Evolutionary conservation across 768 basidiomycete species (phyloP), one percentile per base, ranked within the genome.

Genomic region (Lactifluus piperatus): DNA sequence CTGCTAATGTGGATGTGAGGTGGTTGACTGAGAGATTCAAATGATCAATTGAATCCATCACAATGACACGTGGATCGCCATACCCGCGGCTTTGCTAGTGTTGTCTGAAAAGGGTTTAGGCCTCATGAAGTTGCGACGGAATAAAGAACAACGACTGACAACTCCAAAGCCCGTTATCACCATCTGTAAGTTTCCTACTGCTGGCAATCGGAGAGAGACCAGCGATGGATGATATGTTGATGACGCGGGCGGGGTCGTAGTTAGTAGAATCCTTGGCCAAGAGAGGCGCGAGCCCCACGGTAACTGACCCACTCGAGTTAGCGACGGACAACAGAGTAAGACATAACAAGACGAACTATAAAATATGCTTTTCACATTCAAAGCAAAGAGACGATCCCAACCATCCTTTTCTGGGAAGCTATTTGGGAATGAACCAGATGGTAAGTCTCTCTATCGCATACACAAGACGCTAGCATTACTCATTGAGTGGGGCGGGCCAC

Each of bases 291-390:
- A 91, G 64, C 78, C 79, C 79, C 52, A 75, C 72, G 22, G 82
- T 84, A 74, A 82, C 82, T 84, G 62, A 11, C 8, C n/a, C 45
- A 22, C 49, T 39, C 29, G 22, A 9, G 32, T 56, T 32, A 57
- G 22, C 20, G 32, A 20, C 10, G 34, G n/a, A n/a, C n/a, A n/a
- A 8, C 48, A 32, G n/a, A 34, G 53, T 37, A 10, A 53, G n/a
- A n/a, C 30, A 54, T 20, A 55, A 39, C 27, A 20, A 22, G 37
- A 52, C 84, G 60, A 62, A 90, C 88, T 76, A 72, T 91, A 94
- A 66, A 89, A 93, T 44, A 88, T 76, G 59, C 83, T 83, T 74
- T 93, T 94, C 52, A 94, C 89, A 67, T 94, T 94, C 37, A 92
- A 81, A 22, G 81, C 81, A 69, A 92, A 80, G 39, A 93, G 76